Conservation (phyloP, 2,329 filamentous ascomycete species). For the Pseudopithomyces maydicus region DNA sequence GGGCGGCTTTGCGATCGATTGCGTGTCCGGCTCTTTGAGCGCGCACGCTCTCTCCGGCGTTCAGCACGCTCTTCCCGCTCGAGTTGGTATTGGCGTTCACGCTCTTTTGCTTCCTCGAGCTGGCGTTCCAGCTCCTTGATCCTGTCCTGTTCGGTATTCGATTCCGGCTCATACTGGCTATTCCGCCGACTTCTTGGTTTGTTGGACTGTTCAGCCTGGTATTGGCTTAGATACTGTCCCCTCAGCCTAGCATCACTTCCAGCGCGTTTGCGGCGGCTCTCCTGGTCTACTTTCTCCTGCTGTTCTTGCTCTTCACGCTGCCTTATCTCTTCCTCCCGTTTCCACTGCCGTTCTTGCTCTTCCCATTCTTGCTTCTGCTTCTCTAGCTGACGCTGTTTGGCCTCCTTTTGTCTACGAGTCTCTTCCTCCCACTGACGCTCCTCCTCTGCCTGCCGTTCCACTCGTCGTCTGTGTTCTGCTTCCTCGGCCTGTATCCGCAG, state of each 20-base stretch:
- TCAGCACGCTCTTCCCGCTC: conserved; percentile 61
- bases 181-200: conserved; percentile 42
- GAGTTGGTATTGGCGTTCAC: conserved; percentile 67
- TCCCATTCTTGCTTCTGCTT: conserved; percentile 77
- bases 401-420: conserved; percentile 62
- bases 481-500: conserved; percentile 58
- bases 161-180: conserved; percentile 50
- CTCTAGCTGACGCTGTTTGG: conserved; percentile 64
- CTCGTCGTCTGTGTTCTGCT: conserved; percentile 53
- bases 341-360: conserved; percentile 78
- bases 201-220: conserved; percentile 70
- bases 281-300: conserved; percentile 68
- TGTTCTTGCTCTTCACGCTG: conserved; percentile 74
- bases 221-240: conserved; percentile 86
- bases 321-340: conserved; percentile 73
- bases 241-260: conserved; percentile 71
- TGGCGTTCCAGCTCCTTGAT: conserved; percentile 81
- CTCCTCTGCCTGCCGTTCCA: conserved; percentile 65
- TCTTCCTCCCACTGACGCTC: conserved; percentile 70
- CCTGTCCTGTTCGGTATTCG: conserved; percentile 65
- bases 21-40: conserved; percentile 42
- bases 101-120: conserved; percentile 69
- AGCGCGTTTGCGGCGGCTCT: conserved; percentile 65
- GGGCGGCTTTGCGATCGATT: conserved; percentile 43
- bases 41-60: conserved; percentile 42